Conservation (phyloP, 2,329 filamentous ascomycete species). For the Penicillium sp. region DNA sequence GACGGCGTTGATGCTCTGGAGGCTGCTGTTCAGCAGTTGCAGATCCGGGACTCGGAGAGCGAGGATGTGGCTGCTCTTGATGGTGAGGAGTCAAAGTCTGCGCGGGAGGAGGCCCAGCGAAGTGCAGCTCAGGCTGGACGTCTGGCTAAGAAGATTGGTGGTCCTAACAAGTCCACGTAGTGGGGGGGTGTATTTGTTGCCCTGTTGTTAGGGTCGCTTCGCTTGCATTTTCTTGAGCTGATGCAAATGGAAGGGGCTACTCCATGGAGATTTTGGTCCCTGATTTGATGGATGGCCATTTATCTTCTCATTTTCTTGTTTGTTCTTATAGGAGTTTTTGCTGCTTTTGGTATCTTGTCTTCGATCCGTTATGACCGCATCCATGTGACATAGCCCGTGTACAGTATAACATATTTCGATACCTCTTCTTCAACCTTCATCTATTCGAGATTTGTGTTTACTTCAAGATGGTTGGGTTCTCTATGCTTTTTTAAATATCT, state of each 20-base stretch:
- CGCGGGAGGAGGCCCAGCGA: constrained; percentile 26
- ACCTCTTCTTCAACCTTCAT: constrained; percentile 16
- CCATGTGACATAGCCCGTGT: constrained; percentile 35
- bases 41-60: constrained; percentile 48
- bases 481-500: not conserved
- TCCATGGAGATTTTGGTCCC: not conserved
- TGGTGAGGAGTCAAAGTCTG: constrained; percentile 23
- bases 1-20: constrained; percentile 71
- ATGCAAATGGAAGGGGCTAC: not conserved
- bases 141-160: constrained; percentile 11
- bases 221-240: not conserved
- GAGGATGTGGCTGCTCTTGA: constrained; percentile 31
- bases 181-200: not conserved
- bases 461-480: not conserved
- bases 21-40: constrained; percentile 60
- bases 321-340: constrained; percentile 27
- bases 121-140: constrained; percentile 5
- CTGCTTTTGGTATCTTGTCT: constrained; percentile 27
- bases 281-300: not conserved
- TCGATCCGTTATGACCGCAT: constrained; percentile 19
- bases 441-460: no score
- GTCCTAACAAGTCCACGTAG: not conserved
- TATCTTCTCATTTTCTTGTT: constrained; percentile 8
- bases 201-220: not conserved
- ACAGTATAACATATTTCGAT: constrained; percentile 34